Evolutionary conservation across 2,329 filamentous ascomycete species (phyloP).

Genomic region (Colletotrichum incanum): DNA sequence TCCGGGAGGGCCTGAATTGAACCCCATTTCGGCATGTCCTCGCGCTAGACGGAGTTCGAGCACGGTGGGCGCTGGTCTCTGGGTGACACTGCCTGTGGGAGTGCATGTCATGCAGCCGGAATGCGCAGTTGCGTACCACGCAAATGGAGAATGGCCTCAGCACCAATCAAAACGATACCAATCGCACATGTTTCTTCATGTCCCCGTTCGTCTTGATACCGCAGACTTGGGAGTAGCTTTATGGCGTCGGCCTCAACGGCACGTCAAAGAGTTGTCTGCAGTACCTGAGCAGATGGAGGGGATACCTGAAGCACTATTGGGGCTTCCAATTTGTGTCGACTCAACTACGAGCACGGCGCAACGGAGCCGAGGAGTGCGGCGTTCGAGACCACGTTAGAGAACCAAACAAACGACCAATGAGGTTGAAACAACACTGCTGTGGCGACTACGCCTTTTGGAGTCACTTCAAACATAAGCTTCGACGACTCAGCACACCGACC

Average conservation of each 20-base stretch:
- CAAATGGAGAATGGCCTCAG: slow-evolving; percentile 4
- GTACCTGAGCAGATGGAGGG: slow-evolving; percentile 1
- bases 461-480: slow-evolving; percentile 1
- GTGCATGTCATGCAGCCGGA: slow-evolving; percentile 26
- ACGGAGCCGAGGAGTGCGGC: neutral
- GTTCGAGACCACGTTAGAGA: slow-evolving; percentile 5
- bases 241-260: neutral
- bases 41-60: slow-evolving; percentile 24
- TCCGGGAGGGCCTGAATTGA: slow-evolving; percentile 36
- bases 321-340: neutral
- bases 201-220: slow-evolving; percentile 2
- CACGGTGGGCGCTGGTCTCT: neutral
- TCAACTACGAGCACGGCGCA: neutral
- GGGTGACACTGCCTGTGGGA: slow-evolving; percentile 12
- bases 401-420: neutral
- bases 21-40: slow-evolving; percentile 39
- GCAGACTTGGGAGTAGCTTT: neutral
- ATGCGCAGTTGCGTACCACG: slow-evolving; percentile 13
- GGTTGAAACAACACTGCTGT: slow-evolving; percentile 12
- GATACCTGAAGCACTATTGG: neutral
- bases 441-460: slow-evolving; percentile 1
- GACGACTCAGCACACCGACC: neutral
- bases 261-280: neutral
- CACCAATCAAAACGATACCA: slow-evolving; percentile 4
- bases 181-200: slow-evolving; percentile 25